Conservation (phyloP, 1,139 yeast genomes). For the Starmera stellimalicola region DNA sequence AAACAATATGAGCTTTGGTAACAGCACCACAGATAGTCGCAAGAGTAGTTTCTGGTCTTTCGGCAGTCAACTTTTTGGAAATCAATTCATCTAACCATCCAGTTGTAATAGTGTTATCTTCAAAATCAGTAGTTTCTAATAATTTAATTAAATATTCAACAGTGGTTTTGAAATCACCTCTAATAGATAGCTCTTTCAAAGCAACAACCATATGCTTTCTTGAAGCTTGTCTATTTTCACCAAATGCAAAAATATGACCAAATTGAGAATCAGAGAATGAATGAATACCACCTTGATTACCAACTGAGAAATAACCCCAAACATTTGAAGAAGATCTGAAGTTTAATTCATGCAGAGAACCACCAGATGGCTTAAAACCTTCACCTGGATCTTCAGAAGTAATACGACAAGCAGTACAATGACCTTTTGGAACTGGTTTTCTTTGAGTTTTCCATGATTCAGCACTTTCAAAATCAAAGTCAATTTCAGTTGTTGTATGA, state of each 20-base stretch:
- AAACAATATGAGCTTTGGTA: constrained; percentile 79
- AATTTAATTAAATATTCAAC: constrained; percentile 93
- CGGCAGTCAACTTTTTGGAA: constrained; percentile 86
- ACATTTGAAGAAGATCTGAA: constrained; percentile 95
- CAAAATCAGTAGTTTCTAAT: constrained; percentile 93
- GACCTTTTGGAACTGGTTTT: constrained; percentile 93
- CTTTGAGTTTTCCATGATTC: constrained; percentile 72
- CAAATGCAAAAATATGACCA: constrained; percentile 97
- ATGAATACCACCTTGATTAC: constrained; percentile 94
- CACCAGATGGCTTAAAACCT: constrained; percentile 98
- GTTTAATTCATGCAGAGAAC: constrained; percentile 89
- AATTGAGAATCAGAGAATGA: constrained; percentile 97
- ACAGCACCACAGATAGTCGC: constrained; percentile 98
- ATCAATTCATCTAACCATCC: constrained; percentile 98
- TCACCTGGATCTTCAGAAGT: constrained; percentile 99
- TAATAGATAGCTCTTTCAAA: constrained; percentile 84
- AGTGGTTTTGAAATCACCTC: constrained; percentile 98
- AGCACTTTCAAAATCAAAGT: constrained; percentile 76
- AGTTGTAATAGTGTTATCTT: constrained; percentile 91
- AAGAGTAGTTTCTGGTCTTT: constrained; percentile 83
- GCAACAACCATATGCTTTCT: constrained; percentile 99
- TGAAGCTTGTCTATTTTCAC: constrained; percentile 96
- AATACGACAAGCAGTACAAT: constrained; percentile 97
- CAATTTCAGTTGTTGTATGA: constrained; percentile 81
- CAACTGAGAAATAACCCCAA: constrained; percentile 98